Base-by-base conservation (phyloP, 192 early-diverging fungal species). In the Mortierella claussenii region DNA sequence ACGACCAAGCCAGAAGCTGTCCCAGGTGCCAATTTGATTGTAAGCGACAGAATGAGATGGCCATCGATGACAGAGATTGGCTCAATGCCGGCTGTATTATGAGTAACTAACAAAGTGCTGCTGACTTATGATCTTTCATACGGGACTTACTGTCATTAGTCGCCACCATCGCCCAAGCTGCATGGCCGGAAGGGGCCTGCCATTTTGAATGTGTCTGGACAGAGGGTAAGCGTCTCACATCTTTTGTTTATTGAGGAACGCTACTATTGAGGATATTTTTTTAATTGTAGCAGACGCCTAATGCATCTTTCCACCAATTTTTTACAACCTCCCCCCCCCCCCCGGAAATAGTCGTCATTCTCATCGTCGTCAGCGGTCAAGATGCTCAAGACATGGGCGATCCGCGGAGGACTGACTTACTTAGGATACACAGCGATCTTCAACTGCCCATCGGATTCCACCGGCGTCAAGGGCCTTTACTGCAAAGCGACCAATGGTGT, bases 131-230 rank as follows among this genome's bases (percentile, higher is more conserved):
- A 46, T 46, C 21, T 46, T 2, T 26, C 23, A 20, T 24, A 3
- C 27, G 27, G 9, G n/a, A 17, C 1, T 49, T 26, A 5, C 8
- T 49, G 2, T 10, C 8, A 4, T 12, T 74, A 75, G 70, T 4
- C 73, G 7, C 73, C 73, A 15, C 73, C 73, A 13, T 76, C 73
- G 1, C 64, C 73, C 4, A 76, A 61, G 64, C 30, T 76, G 24
- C 73, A 76, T 21, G 63, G 60, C 7, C 62, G 49, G 32, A 76
- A 76, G 37, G 73, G 73, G 7, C 73, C 73, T 34, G 73, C 73
- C 12, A 76, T 76, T 23, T 23, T 76, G 31, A 67, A 58, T 34
- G 45, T 56, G 9, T 67, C 73, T 49, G 58, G 45, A 1, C 58
- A 43, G 15, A 75, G 36, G 50, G 70, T 75, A 66, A 28, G 34